Evolutionary conservation across 2,329 filamentous ascomycete species (phyloP).

Genomic region (Zymoseptoria crescenta): DNA sequence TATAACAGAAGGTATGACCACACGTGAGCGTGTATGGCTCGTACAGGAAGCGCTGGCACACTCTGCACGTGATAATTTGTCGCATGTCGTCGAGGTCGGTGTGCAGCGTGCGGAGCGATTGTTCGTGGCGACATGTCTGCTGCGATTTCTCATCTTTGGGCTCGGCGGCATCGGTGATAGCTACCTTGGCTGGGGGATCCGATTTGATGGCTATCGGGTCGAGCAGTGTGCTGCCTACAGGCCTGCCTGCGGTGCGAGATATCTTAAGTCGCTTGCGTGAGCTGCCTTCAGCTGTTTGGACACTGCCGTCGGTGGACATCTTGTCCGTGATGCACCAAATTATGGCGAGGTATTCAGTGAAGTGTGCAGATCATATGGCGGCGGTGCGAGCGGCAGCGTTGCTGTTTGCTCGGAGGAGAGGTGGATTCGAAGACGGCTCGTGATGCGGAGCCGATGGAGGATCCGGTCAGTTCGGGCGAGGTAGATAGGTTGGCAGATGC

Average conservation of each 20-base stretch:
- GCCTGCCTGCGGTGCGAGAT: slow-evolving; percentile 11
- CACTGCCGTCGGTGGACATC: slow-evolving; percentile 11
- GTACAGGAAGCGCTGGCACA: slow-evolving; percentile 61
- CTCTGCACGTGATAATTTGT: slow-evolving; percentile 56
- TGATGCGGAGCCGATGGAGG: not conserved
- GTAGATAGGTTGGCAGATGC: not conserved
- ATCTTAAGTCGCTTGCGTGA: slow-evolving; percentile 21
- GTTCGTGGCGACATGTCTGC: slow-evolving; percentile 18
- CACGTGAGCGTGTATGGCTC: slow-evolving; percentile 62
- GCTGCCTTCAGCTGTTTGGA: slow-evolving; percentile 12
- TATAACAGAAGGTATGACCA: slow-evolving; percentile 67
- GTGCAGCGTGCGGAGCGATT: slow-evolving; percentile 20
- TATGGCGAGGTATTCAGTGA: not conserved
- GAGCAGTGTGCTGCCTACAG: slow-evolving; percentile 7
- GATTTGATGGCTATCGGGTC: slow-evolving; percentile 2
- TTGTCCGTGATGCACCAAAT: not conserved
- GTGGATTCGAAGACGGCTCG: not conserved
- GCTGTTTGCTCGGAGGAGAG: not conserved
- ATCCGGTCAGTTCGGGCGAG: not conserved
- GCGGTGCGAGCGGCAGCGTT: not conserved
- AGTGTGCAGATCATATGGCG: not conserved
- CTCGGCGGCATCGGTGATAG: not conserved
- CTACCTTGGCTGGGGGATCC: not conserved
- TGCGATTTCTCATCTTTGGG: not conserved
- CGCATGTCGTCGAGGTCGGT: slow-evolving; percentile 55